Base-by-base conservation (phyloP, 768 basidiomycete species). In the Mycena maculata region DNA sequence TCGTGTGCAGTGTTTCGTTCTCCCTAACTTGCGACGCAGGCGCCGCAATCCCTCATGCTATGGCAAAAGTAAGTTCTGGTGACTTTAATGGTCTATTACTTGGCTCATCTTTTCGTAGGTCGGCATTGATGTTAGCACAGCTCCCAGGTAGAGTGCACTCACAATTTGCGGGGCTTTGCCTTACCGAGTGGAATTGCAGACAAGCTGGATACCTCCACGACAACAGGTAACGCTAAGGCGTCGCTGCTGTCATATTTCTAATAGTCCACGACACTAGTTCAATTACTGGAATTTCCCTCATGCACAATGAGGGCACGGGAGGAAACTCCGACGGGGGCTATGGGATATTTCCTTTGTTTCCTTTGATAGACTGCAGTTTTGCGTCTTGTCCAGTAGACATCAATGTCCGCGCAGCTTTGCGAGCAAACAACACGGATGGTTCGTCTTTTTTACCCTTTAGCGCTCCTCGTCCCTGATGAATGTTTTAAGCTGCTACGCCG, bases 261-360 rank as follows among this genome's bases (percentile, higher is more conserved):
- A n/a, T n/a, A n/a, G n/a, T 85, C n/a, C 71, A 79, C 15, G 83
- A 82, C 69, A 85, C 83, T 65, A 83, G 80, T 2, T 74, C 78
- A 4, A 82, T 80, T 33, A 79, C 79, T 54, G 84, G 84, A 0
- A 84, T 86, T 28, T 85, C 84, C 18, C 75, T 85, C 36, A 83
- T 86, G 82, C 85, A 86, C 59, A 85, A 86, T 62, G 85, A 86
- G 73, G 85, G 85, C 1, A 86, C 85, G 1, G 85, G 85, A 20
- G 85, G 85, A n/a, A 85, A 85, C 61, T 80, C 81, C 4, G 74
- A 80, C 61, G 84, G 85, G 22, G 85, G 85, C 25, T 85, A 84
- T 55, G 85, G 85, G n/a, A 78, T 84, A 44, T 86, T 86, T 62
- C 85, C 85, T 4, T 74, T 86, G 5, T 86, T 86, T 60, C 85